These are phyloP conservation scores for Psilocybe cyanescens DNA, from an alignment of 768 basidiomycete species.

Conservation along the genomic window DNA sequence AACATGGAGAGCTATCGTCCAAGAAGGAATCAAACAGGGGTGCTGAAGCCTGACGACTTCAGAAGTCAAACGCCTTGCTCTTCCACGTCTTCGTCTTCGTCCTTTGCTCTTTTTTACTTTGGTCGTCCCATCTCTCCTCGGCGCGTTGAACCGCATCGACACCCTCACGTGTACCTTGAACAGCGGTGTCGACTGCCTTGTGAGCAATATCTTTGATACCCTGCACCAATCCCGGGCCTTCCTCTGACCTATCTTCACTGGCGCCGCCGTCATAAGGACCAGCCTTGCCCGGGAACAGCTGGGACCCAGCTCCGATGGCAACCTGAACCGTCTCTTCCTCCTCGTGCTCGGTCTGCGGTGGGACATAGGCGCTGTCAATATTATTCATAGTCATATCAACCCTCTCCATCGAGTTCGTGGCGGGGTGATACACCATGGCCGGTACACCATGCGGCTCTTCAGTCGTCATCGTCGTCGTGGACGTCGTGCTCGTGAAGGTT, in stretches of 20 bases:
- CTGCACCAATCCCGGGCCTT: slow-evolving; percentile 20
- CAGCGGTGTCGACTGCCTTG: slow-evolving; percentile 20
- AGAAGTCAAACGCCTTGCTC: slow-evolving; percentile 39
- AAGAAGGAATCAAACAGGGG: background rate
- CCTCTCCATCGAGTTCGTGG: slow-evolving; percentile 9
- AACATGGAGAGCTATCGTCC: background rate
- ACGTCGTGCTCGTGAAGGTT: slow-evolving; percentile 24
- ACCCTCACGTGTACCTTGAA: slow-evolving; percentile 6
- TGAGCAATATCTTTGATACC: slow-evolving; percentile 21
- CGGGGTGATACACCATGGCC: slow-evolving; percentile 23
- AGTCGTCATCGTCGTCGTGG: background rate
- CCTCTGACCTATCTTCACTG: slow-evolving; percentile 24
- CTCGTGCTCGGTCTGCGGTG: slow-evolving; percentile 1
- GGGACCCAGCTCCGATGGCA: slow-evolving; percentile 38
- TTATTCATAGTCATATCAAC: slow-evolving; percentile 20
- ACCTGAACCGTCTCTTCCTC: slow-evolving; percentile 31
- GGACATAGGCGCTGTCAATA: background rate
- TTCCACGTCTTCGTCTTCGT: slow-evolving; percentile 29
- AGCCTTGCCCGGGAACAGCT: slow-evolving; percentile 37
- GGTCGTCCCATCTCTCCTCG: slow-evolving; percentile 27
- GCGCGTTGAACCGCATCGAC: slow-evolving; percentile 20
- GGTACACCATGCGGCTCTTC: slow-evolving; percentile 16
- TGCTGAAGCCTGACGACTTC: background rate
- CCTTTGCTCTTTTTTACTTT: slow-evolving; percentile 25
- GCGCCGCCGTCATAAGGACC: slow-evolving; percentile 27